Evolutionary conservation across 164 flowering plant species (phyloP).

Genomic region (Annona cherimola): DNA sequence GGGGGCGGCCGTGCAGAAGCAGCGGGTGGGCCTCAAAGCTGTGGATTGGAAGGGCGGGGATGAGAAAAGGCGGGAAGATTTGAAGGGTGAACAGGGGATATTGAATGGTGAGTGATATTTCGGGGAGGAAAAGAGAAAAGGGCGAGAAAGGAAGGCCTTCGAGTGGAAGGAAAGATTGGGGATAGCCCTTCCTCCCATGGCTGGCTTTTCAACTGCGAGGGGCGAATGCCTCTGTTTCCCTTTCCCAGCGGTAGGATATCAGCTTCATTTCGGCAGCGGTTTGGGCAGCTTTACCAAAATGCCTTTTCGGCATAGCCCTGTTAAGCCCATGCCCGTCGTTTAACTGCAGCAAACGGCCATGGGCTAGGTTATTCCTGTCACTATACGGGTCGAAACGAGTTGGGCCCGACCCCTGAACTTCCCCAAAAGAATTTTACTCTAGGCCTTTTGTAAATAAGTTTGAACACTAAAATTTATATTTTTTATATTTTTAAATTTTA

Average conservation of each 20-base stretch:
- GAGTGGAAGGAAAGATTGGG: slow-evolving; percentile 39
- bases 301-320: not conserved
- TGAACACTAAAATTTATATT: too few relatives aligned
- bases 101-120: slow-evolving; percentile 21
- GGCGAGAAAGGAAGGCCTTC: slow-evolving; percentile 24
- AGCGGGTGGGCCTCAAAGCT: slow-evolving; percentile 49
- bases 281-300: not conserved
- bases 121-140: slow-evolving; percentile 30
- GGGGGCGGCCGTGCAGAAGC: slow-evolving; percentile 32
- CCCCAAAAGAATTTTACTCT: too few relatives aligned
- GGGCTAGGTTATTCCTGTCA: too few relatives aligned
- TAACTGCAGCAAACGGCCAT: too few relatives aligned
- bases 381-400: too few relatives aligned
- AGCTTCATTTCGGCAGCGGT: not conserved
- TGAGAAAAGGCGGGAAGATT: not conserved
- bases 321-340: too few relatives aligned
- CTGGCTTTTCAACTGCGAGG: not conserved
- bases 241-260: not conserved
- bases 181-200: slow-evolving; percentile 56
- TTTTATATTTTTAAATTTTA: too few relatives aligned
- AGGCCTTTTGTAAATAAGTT: too few relatives aligned
- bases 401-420: too few relatives aligned
- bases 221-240: not conserved
- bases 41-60: not conserved
- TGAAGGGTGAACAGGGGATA: slow-evolving; percentile 9